Conservation (phyloP, 148 eudicot species). For the Pouteria glomerata region DNA sequence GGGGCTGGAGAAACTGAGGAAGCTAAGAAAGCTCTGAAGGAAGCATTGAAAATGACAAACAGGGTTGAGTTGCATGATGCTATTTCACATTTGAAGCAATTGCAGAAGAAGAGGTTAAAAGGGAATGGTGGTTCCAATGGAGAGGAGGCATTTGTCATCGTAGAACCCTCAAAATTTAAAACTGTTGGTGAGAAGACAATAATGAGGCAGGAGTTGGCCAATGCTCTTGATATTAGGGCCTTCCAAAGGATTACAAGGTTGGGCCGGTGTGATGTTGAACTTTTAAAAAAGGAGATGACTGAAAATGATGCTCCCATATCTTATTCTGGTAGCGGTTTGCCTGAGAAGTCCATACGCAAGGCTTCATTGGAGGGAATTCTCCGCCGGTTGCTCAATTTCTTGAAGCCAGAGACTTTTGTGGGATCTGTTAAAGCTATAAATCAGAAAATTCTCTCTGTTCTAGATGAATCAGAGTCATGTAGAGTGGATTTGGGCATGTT, state of each 20-base stretch:
- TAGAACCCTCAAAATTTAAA: constrained; percentile 73
- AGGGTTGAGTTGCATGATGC: constrained; percentile 97
- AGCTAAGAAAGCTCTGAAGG: constrained; percentile 90
- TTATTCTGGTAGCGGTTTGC: constrained; percentile 74
- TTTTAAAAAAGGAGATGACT: constrained; percentile 67
- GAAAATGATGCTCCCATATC: constrained; percentile 70
- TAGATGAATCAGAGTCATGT: constrained; percentile 79
- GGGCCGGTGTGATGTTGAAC: constrained; percentile 74
- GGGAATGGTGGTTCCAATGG: constrained; percentile 64
- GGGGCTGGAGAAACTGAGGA: constrained; percentile 97
- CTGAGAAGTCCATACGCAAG: constrained; percentile 87
- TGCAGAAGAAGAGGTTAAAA: constrained; percentile 84
- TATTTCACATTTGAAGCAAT: constrained; percentile 80
- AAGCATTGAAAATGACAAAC: constrained; percentile 95
- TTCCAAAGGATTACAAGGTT: constrained; percentile 88
- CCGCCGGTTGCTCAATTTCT: constrained; percentile 59
- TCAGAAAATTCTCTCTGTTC: constrained; percentile 64
- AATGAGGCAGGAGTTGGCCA: constrained; percentile 64
- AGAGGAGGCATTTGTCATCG: constrained; percentile 52
- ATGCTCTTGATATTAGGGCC: constrained; percentile 75
- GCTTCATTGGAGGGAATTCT: constrained; percentile 77
- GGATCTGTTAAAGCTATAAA: constrained; percentile 90
- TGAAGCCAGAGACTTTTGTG: constrained; percentile 93
- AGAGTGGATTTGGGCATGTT: constrained; percentile 95
- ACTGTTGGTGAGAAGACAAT: constrained; percentile 71